Evolutionary conservation across 495 filamentous ascomycete genomes (phyloP), one percentile per base, ranked within the genome.

Genomic region (Xylaria intraflava): DNA sequence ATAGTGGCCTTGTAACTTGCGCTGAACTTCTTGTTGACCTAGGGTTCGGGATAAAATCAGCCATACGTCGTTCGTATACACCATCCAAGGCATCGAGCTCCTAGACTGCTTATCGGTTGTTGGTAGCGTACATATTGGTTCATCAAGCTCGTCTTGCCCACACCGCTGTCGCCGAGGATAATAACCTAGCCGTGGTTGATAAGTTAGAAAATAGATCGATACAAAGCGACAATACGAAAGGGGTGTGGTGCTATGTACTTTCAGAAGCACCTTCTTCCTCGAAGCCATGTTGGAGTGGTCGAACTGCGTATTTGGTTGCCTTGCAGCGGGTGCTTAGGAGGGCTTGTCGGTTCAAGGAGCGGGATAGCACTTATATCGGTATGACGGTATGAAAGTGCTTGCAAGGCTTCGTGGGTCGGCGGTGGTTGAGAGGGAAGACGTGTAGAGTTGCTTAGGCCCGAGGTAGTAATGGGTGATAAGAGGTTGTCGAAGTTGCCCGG

Each of bases 21-120:
- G 69, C 90, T 95, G 81, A 99, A 99, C 67, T 97, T 97, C 76
- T 97, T 99, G 78, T 99, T 97, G 84, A 99, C 92, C 92, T 97
- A 44, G 19, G 41, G 10, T 49, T 6, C 36, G 31, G 29, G 11
- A 12, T 19, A 3, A 23, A 16, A 39, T 53, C 38, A 53, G 43
- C 17, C 33, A 17, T 31, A 9, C 6, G 20, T 30, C 24, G 6
- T 29, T 35, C 12, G 12, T 14, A 24, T 26, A 16, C n/a, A 31
- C 17, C 31, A 2, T 39, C 42, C n/a, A 30, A 11, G 3, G 6
- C 23, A 48, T 4, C 45, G 23, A 51, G 36, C 41, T 38, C 24
- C 27, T 29, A 16, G 49, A n/a, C 22, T 44, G 56, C 24, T 44
- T 36, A 12, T 47, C n/a, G 23, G 36, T 6, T 14, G 53, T 48